A percentile compares a stretch with the other conserved stretches of the same genome.
phyloP scores from a whole-genome alignment of 2,329 filamentous ascomycete genomes.

The Pezicula radicicola region DNA sequence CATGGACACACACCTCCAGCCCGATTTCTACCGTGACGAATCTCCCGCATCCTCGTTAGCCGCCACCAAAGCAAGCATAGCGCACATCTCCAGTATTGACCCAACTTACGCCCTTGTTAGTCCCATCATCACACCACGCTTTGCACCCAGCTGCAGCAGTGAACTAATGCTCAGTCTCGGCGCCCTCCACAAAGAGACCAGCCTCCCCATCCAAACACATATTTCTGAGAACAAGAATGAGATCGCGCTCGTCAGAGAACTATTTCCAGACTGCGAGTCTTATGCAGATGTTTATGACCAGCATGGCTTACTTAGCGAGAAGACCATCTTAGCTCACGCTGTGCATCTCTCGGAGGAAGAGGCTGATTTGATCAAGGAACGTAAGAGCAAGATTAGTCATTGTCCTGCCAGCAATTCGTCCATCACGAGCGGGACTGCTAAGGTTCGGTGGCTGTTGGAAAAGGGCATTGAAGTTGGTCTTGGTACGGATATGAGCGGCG shows the following conservation, averaged over 20 bases:
- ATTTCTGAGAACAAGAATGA: conserved; percentile 81
- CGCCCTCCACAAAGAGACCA: conserved; percentile 56
- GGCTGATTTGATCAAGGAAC: conserved; percentile 55
- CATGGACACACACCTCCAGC: conserved; percentile 76
- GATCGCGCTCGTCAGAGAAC: conserved; percentile 62
- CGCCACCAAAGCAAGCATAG: conserved; percentile 57
- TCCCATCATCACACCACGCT: conserved; percentile 76
- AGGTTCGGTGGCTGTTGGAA: conserved; percentile 71
- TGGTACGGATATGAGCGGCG: conserved; percentile 88
- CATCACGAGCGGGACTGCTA: conserved; percentile 75
- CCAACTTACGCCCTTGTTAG: conserved; percentile 61
- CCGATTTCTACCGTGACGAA: conserved; percentile 76
- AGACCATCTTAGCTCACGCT: conserved; percentile 82
- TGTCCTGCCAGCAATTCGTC: conserved; percentile 86
- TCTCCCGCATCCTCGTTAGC: conserved; percentile 54
- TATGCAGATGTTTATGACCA: conserved; percentile 82
- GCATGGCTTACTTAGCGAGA: conserved; percentile 62
- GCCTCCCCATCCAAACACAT: conserved; percentile 80
- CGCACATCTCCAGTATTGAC: conserved; percentile 66
- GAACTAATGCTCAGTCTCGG: conserved; percentile 64
- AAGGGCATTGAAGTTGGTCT: conserved; percentile 76
- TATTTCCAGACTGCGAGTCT: conserved; percentile 62
- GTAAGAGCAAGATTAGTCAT: conserved; percentile 70
- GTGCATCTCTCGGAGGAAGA: conserved; percentile 72
- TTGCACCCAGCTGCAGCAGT: conserved; percentile 59